Evolutionary conservation across 2,329 filamentous ascomycete genomes (phyloP).

Genomic region (Penicillium sp.): DNA sequence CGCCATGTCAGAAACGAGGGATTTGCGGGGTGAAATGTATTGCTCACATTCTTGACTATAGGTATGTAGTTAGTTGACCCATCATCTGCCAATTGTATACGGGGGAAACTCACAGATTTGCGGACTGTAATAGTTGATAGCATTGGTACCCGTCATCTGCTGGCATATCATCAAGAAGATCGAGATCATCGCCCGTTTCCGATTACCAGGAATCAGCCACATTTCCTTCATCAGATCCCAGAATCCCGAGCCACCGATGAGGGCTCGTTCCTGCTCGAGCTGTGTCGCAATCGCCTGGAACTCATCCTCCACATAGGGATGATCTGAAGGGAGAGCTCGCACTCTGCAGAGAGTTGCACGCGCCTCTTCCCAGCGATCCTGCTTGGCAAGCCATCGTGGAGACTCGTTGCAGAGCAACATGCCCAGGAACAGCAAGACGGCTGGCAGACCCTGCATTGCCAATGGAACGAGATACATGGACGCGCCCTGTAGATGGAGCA

Average conservation of each 20-base stretch:
- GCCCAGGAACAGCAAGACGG: conserved; percentile 51
- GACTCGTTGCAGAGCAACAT: conserved; percentile 51
- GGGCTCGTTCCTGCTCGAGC: conserved; percentile 56
- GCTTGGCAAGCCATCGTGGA: conserved; percentile 57
- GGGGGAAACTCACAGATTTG: conserved; percentile 53
- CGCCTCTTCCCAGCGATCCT: conserved; percentile 53
- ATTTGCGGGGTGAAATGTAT: no score
- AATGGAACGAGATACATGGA: conserved; percentile 56
- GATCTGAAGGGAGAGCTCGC: conserved; percentile 49
- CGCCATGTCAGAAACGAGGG: no score
- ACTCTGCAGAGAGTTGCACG: conserved; percentile 52
- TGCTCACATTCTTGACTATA: conserved; percentile 20
- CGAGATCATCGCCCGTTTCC: conserved; percentile 51
- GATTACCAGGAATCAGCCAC: conserved; percentile 52
- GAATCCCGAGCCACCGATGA: conserved; percentile 48
- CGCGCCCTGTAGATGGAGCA: conserved; percentile 45
- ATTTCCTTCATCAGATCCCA: conserved; percentile 60
- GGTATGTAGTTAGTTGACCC: conserved; percentile 7
- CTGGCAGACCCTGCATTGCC: conserved; percentile 58
- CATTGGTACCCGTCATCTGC: conserved; percentile 52
- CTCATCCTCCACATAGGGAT: conserved; percentile 55
- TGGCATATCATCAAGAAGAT: conserved; percentile 51
- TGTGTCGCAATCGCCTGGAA: conserved; percentile 57
- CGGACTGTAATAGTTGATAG: conserved; percentile 64
- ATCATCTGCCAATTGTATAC: background rate